A percentile compares a stretch with the other conserved stretches of the same genome.
Evolutionary conservation across 345 rosid species (phyloP).

Genomic region (Excoecaria agallocha): DNA sequence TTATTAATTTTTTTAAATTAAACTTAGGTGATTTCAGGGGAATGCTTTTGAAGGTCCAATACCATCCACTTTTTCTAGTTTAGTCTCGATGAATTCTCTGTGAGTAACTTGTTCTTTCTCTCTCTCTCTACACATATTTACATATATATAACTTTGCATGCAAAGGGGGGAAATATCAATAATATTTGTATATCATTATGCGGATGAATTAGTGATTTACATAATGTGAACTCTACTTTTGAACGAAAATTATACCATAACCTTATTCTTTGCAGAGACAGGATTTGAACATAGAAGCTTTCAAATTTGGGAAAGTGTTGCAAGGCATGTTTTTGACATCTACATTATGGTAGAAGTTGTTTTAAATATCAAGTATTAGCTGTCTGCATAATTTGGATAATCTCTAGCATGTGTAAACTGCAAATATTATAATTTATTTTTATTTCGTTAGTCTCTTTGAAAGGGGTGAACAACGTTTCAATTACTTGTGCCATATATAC

Average conservation of each 20-base stretch:
- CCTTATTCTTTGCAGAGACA: constrained; percentile 52
- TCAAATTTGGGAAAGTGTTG: constrained; percentile 44
- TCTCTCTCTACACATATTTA: not conserved
- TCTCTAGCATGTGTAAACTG: too few relatives aligned
- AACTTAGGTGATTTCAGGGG: constrained; percentile 33
- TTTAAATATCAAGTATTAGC: not conserved
- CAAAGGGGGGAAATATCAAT: not conserved
- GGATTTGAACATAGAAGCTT: constrained; percentile 29
- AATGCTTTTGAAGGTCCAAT: constrained; percentile 44
- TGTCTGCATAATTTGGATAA: not conserved
- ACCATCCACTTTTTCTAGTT: constrained; percentile 37
- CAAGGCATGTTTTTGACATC: constrained; percentile 35
- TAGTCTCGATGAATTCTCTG: constrained; percentile 31
- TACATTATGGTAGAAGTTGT: constrained; percentile 16
- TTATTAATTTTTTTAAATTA: not conserved
- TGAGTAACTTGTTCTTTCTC: constrained; percentile 25
- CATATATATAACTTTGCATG: not conserved
- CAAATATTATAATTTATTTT: too few relatives aligned
- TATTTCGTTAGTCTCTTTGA: too few relatives aligned
- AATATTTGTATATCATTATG: not conserved
- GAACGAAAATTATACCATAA: constrained; percentile 38
- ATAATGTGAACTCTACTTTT: constrained; percentile 40
- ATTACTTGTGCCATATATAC: too few relatives aligned
- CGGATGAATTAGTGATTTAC: constrained; percentile 39
- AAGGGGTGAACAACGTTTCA: too few relatives aligned